Evolutionary conservation across 129 eudicot genomes (phyloP).

Genomic region (Kitagawia praeruptora): DNA sequence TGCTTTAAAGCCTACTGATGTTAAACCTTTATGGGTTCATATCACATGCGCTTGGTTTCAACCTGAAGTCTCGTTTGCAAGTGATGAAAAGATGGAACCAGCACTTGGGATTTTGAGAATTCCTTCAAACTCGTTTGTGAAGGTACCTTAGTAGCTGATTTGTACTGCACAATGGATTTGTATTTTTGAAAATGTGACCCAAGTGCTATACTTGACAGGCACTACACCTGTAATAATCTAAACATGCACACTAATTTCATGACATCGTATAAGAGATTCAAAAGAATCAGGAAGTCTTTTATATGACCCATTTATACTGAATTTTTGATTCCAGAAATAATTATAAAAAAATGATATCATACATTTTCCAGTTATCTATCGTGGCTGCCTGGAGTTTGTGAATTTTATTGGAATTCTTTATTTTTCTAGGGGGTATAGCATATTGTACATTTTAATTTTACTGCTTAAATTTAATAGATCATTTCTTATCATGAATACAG

Average conservation of each 20-base stretch:
- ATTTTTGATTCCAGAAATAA: neutral
- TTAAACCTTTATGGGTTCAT: slow-evolving; percentile 92
- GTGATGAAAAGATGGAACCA: slow-evolving; percentile 95
- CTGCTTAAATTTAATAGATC: neutral
- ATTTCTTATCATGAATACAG: slow-evolving; percentile 25
- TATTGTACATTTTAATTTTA: neutral
- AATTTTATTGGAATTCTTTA: neutral
- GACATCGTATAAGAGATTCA: neutral
- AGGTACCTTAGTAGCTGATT: slow-evolving; percentile 37
- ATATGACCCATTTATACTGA: neutral
- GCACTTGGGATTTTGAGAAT: slow-evolving; percentile 92
- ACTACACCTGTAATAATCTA: neutral
- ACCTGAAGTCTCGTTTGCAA: slow-evolving; percentile 89
- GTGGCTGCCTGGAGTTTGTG: neutral
- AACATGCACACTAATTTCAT: neutral
- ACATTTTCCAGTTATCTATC: neutral
- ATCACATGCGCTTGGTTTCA: slow-evolving; percentile 98
- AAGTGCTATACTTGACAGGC: neutral
- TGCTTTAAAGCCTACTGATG: slow-evolving; percentile 88
- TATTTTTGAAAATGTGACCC: neutral
- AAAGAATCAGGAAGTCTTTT: neutral
- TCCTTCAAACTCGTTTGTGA: slow-evolving; percentile 84
- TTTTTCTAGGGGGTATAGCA: neutral
- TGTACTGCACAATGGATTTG: neutral
- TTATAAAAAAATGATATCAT: neutral